phyloP scores from a whole-genome alignment of 2,329 filamentous ascomycete species.

The Hymenoscyphus fraxineus region DNA sequence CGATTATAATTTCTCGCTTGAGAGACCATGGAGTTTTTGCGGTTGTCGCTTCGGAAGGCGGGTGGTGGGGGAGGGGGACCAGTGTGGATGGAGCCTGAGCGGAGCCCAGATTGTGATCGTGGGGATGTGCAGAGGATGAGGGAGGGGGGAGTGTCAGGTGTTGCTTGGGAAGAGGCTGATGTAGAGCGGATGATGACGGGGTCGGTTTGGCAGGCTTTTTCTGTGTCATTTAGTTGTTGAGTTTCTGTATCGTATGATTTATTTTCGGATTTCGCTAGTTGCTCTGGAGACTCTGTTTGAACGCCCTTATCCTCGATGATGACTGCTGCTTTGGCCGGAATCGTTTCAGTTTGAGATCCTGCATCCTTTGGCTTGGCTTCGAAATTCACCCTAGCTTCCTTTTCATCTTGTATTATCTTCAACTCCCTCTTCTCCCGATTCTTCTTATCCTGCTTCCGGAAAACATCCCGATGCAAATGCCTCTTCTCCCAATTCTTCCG shows the following conservation, averaged over 20 bases:
- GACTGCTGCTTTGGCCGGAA: constrained; percentile 5
- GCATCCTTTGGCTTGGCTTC: constrained; percentile 35
- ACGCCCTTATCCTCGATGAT: constrained; percentile 23
- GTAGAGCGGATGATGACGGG: constrained; percentile 8
- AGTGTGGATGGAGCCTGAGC: constrained; percentile 3
- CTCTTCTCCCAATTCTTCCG: constrained; percentile 49
- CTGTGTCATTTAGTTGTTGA: constrained; percentile 17
- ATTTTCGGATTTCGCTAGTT: neutral
- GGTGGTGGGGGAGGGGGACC: constrained; percentile 13
- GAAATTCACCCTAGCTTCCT: constrained; percentile 38
- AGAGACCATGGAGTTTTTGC: neutral
- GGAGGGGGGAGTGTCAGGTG: constrained; percentile 26
- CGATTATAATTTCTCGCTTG: constrained; percentile 17
- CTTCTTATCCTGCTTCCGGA: constrained; percentile 40
- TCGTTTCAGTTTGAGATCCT: constrained; percentile 23
- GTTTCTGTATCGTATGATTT: neutral
- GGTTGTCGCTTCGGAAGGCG: neutral
- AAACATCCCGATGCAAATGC: constrained; percentile 38
- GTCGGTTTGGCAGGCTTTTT: constrained; percentile 30
- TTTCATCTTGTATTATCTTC: constrained; percentile 40
- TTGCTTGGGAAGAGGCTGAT: constrained; percentile 20
- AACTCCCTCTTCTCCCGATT: constrained; percentile 38
- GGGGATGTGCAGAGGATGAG: constrained; percentile 10
- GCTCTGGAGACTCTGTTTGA: constrained; percentile 26
- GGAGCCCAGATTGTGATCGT: constrained; percentile 10